A percentile compares a stretch with the other conserved stretches of the same genome.
Evolutionary conservation across 441 rosid species (phyloP).

Genomic region (Populus tomentosa): DNA sequence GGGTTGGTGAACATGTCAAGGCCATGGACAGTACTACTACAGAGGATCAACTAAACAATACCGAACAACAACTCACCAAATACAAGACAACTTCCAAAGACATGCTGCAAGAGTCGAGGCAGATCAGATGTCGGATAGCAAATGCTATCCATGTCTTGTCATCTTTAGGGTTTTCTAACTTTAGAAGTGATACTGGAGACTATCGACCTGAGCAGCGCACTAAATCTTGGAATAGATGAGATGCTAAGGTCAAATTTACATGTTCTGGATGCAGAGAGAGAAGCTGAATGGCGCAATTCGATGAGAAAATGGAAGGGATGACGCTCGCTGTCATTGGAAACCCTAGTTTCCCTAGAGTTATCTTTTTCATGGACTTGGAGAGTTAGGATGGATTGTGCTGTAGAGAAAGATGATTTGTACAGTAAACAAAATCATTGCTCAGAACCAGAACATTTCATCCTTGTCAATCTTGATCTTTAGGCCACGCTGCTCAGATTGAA

Average conservation of each 20-base stretch:
- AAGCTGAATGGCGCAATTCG: constrained; percentile 64
- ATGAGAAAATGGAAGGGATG: constrained; percentile 42
- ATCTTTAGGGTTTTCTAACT: constrained; percentile 62
- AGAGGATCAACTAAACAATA: constrained; percentile 36
- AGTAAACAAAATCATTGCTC: neutral
- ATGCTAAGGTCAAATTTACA: constrained; percentile 91
- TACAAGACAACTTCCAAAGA: constrained; percentile 19
- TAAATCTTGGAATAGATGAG: constrained; percentile 49
- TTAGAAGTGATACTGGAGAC: constrained; percentile 61
- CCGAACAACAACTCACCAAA: constrained; percentile 28
- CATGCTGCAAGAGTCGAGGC: constrained; percentile 52
- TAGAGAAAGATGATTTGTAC: neutral
- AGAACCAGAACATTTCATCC: neutral
- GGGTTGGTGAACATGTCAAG: constrained; percentile 87
- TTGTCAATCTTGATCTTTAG: neutral
- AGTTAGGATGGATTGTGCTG: neutral
- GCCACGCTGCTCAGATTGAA: neutral
- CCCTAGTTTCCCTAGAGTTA: neutral
- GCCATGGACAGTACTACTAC: constrained; percentile 46
- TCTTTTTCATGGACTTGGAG: neutral
- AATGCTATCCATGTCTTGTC: constrained; percentile 73
- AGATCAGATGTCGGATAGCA: constrained; percentile 64
- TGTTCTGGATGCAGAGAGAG: constrained; percentile 75
- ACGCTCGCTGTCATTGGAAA: neutral
- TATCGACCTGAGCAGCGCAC: constrained; percentile 45